These are phyloP conservation scores for Bipolaris zeicola DNA, from an alignment of 2,329 filamentous ascomycete genomes.

Conservation along the genomic window DNA sequence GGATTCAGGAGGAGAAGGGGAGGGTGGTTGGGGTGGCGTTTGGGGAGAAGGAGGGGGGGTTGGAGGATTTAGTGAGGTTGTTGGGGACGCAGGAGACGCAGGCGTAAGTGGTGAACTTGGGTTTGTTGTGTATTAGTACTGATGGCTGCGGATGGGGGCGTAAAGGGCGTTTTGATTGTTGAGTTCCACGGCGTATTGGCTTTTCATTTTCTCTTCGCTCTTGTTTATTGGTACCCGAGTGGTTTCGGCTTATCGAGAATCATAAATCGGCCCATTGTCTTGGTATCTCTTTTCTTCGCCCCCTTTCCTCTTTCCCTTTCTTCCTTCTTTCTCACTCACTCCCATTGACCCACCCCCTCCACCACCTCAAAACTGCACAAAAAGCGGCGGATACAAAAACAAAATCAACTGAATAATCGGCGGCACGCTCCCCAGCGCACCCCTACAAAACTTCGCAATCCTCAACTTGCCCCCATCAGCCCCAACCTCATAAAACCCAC, in stretches of 20 bases:
- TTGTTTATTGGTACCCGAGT: background rate
- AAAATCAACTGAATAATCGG: constrained; percentile 13
- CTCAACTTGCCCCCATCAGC: background rate
- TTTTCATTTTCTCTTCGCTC: background rate
- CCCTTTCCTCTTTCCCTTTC: background rate
- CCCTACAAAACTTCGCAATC: constrained; percentile 9
- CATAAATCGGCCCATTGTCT: background rate
- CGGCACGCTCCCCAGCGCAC: constrained; percentile 11
- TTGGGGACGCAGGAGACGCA: constrained; percentile 32
- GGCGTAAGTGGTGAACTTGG: background rate
- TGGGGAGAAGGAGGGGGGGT: constrained; percentile 66
- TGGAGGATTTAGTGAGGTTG: constrained; percentile 53
- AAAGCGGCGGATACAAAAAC: constrained; percentile 19
- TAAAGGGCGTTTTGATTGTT: too few relatives aligned
- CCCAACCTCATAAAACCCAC: constrained; percentile 7
- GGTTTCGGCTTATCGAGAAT: background rate
- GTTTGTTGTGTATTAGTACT: too few relatives aligned
- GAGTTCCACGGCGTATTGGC: too few relatives aligned
- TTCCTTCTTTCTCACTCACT: too few relatives aligned
- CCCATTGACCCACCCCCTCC: background rate
- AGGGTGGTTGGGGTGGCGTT: constrained; percentile 79
- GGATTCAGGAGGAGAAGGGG: constrained; percentile 79
- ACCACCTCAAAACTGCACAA: constrained; percentile 11
- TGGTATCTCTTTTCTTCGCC: background rate
- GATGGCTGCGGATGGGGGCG: too few relatives aligned